Percentiles rank a stretch among this genome's conserved stretches.
These are phyloP conservation scores for Madurella fahalii DNA, from an alignment of 2,329 filamentous ascomycete genomes.

Conservation along the genomic window DNA sequence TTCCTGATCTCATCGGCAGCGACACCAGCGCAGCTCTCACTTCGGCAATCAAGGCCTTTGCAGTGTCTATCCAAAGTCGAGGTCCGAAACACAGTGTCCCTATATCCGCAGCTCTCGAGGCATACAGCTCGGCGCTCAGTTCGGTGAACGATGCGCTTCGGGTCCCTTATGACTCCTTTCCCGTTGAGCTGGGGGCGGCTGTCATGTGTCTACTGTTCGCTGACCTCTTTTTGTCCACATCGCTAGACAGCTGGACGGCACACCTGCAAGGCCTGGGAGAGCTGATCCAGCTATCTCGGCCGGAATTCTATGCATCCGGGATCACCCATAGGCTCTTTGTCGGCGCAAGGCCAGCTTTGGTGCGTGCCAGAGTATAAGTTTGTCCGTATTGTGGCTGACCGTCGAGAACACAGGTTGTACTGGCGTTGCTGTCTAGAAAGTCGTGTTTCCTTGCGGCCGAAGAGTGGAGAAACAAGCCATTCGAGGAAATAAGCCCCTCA, in stretches of 20 bases:
- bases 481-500: constrained; percentile 24
- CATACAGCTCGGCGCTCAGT: constrained; percentile 30
- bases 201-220: constrained; percentile 36
- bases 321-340: constrained; percentile 37
- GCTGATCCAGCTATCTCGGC: constrained; percentile 32
- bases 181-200: constrained; percentile 29
- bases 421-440: constrained; percentile 29
- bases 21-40: constrained; percentile 25
- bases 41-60: constrained; percentile 34
- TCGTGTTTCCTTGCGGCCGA: constrained; percentile 30
- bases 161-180: constrained; percentile 10
- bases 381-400: neutral
- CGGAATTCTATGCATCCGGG: constrained; percentile 31
- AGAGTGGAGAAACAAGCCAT: constrained; percentile 33
- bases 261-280: constrained; percentile 35
- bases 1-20: constrained; percentile 30
- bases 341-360: constrained; percentile 38
- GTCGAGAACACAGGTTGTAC: constrained; percentile 26
- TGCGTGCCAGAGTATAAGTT: constrained; percentile 11
- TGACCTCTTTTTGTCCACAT: constrained; percentile 34
- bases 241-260: constrained; percentile 23
- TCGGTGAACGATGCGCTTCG: constrained; percentile 26
- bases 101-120: constrained; percentile 27
- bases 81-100: constrained; percentile 21
- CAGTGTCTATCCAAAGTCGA: constrained; percentile 28